These are phyloP conservation scores for Asterionellopsis glacialis DNA, from an alignment of 108 stramenopile genomes.

Conservation along the genomic window DNA sequence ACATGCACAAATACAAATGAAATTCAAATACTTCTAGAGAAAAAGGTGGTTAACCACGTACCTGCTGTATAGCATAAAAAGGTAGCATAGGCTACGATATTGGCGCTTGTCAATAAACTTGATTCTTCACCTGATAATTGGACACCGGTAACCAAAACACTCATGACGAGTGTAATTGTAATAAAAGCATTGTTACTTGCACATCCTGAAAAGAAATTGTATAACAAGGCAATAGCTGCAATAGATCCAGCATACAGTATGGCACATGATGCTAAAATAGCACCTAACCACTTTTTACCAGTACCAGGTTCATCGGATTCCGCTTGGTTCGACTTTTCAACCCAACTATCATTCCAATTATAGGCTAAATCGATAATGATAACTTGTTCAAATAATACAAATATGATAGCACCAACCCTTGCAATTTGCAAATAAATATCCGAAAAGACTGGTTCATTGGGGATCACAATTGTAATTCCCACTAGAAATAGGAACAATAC, in stretches of 20 bases:
- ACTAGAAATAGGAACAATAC: slow-evolving; percentile 62
- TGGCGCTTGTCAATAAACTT: slow-evolving; percentile 72
- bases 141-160: slow-evolving; percentile 45
- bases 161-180: slow-evolving; percentile 67
- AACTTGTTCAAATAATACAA: slow-evolving; percentile 74
- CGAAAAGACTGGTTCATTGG: slow-evolving; percentile 72
- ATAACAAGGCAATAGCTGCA: slow-evolving; percentile 68
- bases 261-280: slow-evolving; percentile 66
- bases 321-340: slow-evolving; percentile 66
- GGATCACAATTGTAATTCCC: slow-evolving; percentile 56
- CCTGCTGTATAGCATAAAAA: slow-evolving; percentile 79
- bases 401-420: slow-evolving; percentile 64
- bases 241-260: slow-evolving; percentile 64
- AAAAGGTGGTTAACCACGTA: slow-evolving; percentile 26
- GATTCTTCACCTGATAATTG: slow-evolving; percentile 76
- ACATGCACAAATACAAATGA: not conserved
- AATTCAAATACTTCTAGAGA: too few relatives aligned
- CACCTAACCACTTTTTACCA: slow-evolving; percentile 75
- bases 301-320: slow-evolving; percentile 63
- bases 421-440: slow-evolving; percentile 66
- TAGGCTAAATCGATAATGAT: slow-evolving; percentile 84
- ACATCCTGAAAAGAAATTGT: slow-evolving; percentile 80
- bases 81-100: slow-evolving; percentile 78
- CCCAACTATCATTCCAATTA: slow-evolving; percentile 80
- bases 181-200: slow-evolving; percentile 74